These are phyloP conservation scores for Bocquillonia castaneifolia DNA, from an alignment of 441 rosid genomes.

Conservation along the genomic window DNA sequence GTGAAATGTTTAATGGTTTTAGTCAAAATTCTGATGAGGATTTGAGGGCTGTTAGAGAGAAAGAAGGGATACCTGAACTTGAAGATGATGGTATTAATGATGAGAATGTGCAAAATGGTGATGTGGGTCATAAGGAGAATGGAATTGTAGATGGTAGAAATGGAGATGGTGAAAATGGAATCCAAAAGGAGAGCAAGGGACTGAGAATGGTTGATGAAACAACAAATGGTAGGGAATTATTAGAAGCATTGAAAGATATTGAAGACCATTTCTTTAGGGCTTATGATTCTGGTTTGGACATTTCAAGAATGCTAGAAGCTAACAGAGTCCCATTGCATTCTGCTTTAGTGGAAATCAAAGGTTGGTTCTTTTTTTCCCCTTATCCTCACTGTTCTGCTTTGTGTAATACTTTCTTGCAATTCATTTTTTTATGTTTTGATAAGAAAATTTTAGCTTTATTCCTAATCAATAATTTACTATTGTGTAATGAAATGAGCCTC, in stretches of 20 bases:
- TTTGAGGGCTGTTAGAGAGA: conserved; percentile 38
- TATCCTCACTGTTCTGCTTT: neutral
- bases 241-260: conserved; percentile 52
- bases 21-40: conserved; percentile 31
- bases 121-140: conserved; percentile 20
- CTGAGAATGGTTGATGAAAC: conserved; percentile 32
- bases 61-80: conserved; percentile 48
- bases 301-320: conserved; percentile 56
- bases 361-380: conserved; percentile 17
- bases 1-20: conserved; percentile 29
- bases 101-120: conserved; percentile 19
- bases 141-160: conserved; percentile 18
- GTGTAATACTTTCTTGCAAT: conserved; percentile 3
- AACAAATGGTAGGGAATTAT: conserved; percentile 38
- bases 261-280: conserved; percentile 51
- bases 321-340: conserved; percentile 41
- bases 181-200: conserved; percentile 21
- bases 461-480: neutral
- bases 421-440: neutral
- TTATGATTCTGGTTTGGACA: conserved; percentile 50
- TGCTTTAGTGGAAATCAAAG: conserved; percentile 45
- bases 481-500: neutral
- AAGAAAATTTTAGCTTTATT: neutral
- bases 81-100: conserved; percentile 41
- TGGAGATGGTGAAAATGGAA: conserved; percentile 19